Conservation (phyloP, 73 alveolate species). For the Paramecium octaurelia region DNA sequence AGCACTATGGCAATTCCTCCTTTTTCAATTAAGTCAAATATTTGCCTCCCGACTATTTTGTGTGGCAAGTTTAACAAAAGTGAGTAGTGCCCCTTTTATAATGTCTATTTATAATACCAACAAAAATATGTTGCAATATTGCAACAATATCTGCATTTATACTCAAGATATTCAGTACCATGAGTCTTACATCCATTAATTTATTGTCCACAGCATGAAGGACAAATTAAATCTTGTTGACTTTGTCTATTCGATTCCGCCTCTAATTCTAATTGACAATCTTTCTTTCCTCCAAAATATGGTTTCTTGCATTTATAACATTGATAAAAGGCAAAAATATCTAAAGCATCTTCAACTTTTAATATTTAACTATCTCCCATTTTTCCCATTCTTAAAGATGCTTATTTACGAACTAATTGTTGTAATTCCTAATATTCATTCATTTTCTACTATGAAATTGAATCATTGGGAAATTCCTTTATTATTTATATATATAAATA, state of each 20-base stretch:
- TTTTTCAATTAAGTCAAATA: not conserved
- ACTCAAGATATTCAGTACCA: conserved; percentile 88
- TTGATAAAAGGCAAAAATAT: conserved; percentile 77
- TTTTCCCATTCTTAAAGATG: conserved; percentile 18
- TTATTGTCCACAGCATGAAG: conserved; percentile 76
- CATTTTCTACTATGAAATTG: not conserved
- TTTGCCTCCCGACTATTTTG: conserved; percentile 45
- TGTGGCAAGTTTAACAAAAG: conserved; percentile 86
- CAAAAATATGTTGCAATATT: conserved; percentile 87
- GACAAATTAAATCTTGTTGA: conserved; percentile 78
- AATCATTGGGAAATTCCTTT: conserved; percentile 47
- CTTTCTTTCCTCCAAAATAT: conserved; percentile 91
- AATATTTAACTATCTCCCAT: not conserved
- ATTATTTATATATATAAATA: not conserved
- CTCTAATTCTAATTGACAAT: conserved; percentile 78
- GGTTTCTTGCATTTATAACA: conserved; percentile 83
- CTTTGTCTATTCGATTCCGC: conserved; percentile 63
- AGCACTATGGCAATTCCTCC: conserved; percentile 57
- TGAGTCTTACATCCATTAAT: conserved; percentile 75
- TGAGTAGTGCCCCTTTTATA: conserved; percentile 77
- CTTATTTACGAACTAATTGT: not conserved
- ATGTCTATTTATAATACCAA: conserved; percentile 54
- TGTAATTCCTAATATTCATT: not conserved
- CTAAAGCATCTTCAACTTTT: conserved; percentile 77
- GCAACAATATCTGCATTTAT: conserved; percentile 92